Evolutionary conservation across 345 rosid genomes (phyloP).

Genomic region (Populus pruinosa): DNA sequence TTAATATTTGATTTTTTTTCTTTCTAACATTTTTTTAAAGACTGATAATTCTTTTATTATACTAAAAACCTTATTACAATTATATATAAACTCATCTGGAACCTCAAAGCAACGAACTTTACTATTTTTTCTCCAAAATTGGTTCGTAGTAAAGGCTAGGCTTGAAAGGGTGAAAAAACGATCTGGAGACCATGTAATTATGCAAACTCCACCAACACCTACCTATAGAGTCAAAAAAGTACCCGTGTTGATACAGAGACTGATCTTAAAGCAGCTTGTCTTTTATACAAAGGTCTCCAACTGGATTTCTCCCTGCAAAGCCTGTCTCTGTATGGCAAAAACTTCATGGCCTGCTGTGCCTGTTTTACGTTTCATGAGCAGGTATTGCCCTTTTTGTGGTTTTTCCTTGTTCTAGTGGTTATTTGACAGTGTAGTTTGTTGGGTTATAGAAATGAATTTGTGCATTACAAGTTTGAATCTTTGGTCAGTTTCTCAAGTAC

Average conservation of each 20-base stretch:
- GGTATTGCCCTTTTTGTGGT: slow-evolving; percentile 21
- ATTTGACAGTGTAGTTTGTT: too few relatives aligned
- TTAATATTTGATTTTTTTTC: too few relatives aligned
- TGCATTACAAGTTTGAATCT: neutral
- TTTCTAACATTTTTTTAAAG: too few relatives aligned
- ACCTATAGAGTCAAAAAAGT: too few relatives aligned
- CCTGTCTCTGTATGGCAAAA: slow-evolving; percentile 90
- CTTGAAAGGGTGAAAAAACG: slow-evolving; percentile 86
- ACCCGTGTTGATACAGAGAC: slow-evolving; percentile 57
- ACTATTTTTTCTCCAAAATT: neutral
- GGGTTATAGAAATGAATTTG: neutral
- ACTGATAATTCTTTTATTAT: slow-evolving; percentile 2
- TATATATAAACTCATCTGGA: slow-evolving; percentile 3
- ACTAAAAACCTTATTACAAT: neutral
- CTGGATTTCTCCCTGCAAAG: slow-evolving; percentile 85
- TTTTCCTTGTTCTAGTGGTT: neutral
- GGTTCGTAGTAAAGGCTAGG: slow-evolving; percentile 51
- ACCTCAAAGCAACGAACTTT: neutral
- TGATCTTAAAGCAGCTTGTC: slow-evolving; percentile 88
- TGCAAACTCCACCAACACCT: too few relatives aligned
- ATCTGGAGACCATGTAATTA: slow-evolving; percentile 63
- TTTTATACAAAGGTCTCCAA: slow-evolving; percentile 65
- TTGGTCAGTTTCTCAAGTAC: neutral
- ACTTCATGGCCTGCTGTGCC: slow-evolving; percentile 93
- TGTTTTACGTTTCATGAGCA: slow-evolving; percentile 86